Conservation (phyloP, 2,329 filamentous ascomycete species). For the Berkeleyomyces basicola region DNA sequence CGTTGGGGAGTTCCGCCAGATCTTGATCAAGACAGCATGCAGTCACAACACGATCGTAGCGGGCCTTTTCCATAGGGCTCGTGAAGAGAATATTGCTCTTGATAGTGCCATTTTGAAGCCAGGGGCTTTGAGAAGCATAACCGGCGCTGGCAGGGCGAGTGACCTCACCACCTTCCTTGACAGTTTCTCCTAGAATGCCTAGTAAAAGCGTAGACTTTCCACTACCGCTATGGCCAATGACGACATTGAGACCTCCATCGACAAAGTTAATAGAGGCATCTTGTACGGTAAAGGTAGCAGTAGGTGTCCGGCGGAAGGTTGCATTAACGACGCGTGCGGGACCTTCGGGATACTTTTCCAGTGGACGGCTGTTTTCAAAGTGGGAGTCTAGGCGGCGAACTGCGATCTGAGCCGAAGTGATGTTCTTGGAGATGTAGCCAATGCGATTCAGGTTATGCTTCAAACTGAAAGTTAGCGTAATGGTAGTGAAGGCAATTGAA, state of each 20-base stretch:
- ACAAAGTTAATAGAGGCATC: constrained; percentile 35
- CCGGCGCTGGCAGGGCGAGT: constrained; percentile 35
- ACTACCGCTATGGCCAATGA: constrained; percentile 37
- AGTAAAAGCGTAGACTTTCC: constrained; percentile 41
- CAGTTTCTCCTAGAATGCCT: constrained; percentile 37
- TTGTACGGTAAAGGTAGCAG: constrained; percentile 32
- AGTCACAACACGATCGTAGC: constrained; percentile 38
- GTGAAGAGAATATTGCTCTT: constrained; percentile 39
- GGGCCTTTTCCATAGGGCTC: constrained; percentile 30
- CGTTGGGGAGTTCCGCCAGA: constrained; percentile 31
- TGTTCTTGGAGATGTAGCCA: constrained; percentile 20
- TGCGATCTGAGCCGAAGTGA: constrained; percentile 30
- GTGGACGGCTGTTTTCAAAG: constrained; percentile 32
- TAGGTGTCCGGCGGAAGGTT: constrained; percentile 33
- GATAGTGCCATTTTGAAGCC: constrained; percentile 41
- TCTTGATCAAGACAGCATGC: constrained; percentile 38
- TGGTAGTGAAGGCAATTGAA: constrained; percentile 40
- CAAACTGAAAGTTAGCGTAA: constrained; percentile 36
- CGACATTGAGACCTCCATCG: constrained; percentile 35
- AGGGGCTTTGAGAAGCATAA: constrained; percentile 40
- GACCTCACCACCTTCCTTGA: constrained; percentile 31
- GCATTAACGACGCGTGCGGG: constrained; percentile 30
- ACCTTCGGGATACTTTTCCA: constrained; percentile 32
- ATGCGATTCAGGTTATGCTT: constrained; percentile 28
- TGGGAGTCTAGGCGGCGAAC: constrained; percentile 37